A percentile compares a stretch with the other conserved stretches of the same genome.
These are phyloP conservation scores for Recurvomyces mirabilis DNA, from an alignment of 495 filamentous ascomycete genomes.

Conservation along the genomic window DNA sequence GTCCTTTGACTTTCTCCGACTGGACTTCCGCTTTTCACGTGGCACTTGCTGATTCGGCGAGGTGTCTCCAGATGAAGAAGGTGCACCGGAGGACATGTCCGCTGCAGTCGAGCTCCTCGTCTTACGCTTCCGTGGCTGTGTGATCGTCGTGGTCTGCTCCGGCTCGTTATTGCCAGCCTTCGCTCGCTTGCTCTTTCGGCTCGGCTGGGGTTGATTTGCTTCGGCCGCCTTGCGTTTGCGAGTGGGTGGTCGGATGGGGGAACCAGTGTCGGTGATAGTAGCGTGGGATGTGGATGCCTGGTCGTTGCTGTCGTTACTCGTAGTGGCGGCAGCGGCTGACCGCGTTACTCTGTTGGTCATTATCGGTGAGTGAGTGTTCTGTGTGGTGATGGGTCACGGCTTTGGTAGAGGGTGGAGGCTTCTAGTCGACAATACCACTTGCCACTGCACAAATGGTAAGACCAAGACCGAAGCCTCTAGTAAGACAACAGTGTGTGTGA, in stretches of 20 bases:
- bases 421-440: no score
- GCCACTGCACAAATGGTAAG: no score
- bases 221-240: slow-evolving; percentile 12
- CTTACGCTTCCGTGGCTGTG: slow-evolving; percentile 22
- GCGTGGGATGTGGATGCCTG: background rate
- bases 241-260: background rate
- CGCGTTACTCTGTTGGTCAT: no score
- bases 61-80: slow-evolving; percentile 29
- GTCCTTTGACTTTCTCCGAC: slow-evolving; percentile 47
- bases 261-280: slow-evolving; percentile 3
- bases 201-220: slow-evolving; percentile 16
- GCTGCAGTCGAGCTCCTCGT: slow-evolving; percentile 51
- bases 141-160: background rate
- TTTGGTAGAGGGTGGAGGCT: no score
- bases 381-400: no score
- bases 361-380: no score
- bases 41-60: slow-evolving; percentile 23
- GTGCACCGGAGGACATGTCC: slow-evolving; percentile 61
- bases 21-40: slow-evolving; percentile 54
- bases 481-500: no score
- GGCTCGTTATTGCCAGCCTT: background rate
- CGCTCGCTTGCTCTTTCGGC: background rate
- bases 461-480: no score
- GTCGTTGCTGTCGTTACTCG: slow-evolving; percentile 1
- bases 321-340: no score